phyloP scores from a whole-genome alignment of 2,329 filamentous ascomycete genomes.

The Penicillium frequentans region DNA sequence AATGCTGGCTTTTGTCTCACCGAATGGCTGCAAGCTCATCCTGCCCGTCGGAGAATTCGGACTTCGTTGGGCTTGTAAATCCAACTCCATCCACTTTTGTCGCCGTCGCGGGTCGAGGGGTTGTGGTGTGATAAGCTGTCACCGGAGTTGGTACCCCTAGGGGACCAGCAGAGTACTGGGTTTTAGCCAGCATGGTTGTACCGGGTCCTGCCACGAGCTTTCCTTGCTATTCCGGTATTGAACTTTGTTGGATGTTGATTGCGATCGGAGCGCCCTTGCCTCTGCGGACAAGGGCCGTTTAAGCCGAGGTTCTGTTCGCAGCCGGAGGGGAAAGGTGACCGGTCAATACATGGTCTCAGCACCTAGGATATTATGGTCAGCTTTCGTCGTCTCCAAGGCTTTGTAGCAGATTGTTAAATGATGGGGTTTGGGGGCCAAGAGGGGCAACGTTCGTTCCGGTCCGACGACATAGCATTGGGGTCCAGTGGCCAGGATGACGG shows the following conservation, averaged over 20 bases:
- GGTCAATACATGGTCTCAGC: slow-evolving; percentile 21
- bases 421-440: slow-evolving; percentile 4
- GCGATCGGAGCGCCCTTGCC: slow-evolving; percentile 8
- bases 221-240: not conserved
- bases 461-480: not conserved
- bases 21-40: slow-evolving; percentile 74
- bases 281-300: slow-evolving; percentile 9
- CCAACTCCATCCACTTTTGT: slow-evolving; percentile 35
- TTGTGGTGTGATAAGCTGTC: slow-evolving; percentile 31
- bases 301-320: slow-evolving; percentile 6
- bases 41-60: slow-evolving; percentile 79
- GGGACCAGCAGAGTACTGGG: slow-evolving; percentile 35
- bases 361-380: slow-evolving; percentile 1
- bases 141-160: slow-evolving; percentile 36
- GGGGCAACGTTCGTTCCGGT: slow-evolving; percentile 1
- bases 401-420: not conserved
- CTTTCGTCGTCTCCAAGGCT: not conserved
- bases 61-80: slow-evolving; percentile 84
- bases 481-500: not conserved
- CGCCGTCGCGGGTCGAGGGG: slow-evolving; percentile 30
- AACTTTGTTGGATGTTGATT: not conserved
- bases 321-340: slow-evolving; percentile 4
- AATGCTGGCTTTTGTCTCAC: slow-evolving; percentile 43
- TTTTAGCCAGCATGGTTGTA: slow-evolving; percentile 42
- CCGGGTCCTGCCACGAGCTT: not conserved